Evolutionary conservation across 305 asterid species (phyloP), one percentile per base, ranked within the genome.

Genomic region (Striga hermonthica): DNA sequence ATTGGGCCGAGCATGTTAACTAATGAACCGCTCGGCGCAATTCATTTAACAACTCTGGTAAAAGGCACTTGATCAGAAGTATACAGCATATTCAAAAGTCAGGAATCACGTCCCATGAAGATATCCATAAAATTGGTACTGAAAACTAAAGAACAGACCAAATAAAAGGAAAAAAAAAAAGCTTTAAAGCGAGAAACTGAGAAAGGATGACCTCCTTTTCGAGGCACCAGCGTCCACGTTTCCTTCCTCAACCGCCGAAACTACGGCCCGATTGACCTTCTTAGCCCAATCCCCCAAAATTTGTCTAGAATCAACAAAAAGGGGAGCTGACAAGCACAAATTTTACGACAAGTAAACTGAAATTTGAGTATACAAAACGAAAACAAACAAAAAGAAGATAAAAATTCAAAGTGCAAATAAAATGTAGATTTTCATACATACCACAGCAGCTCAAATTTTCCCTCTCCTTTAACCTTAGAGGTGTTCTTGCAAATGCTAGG

Each of bases 181-280:
- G n/a, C n/a, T n/a, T n/a, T n/a, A n/a, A n/a, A 22, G 31, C 31
- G 2, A 22, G 31, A 22, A 22, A 22, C 31, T 22, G 1, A 22
- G 34, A 43, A 31, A 37, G 55, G 56, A 49, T 13, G 22, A 75
- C 86, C 92, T 85, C 78, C 64, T 73, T 76, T 76, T 63, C 15
- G 31, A 70, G 8, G 45, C 66, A 38, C 64, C 73, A 66, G 71
- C 39, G 22, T 62, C 74, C 34, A 67, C 58, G 34, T 64, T 72
- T 62, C 36, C 71, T 50, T 66, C 76, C 31, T 75, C 82, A 55
- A 62, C 39, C 8, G 88, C 84, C 1, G 83, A 78, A 72, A 72
- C 72, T 36, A 70, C 66, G 70, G 57, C 40, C 55, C 61, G 63
- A 59, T 57, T 55, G 14, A 56, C 70, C 64, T 67, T 75, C 54